phyloP scores from a whole-genome alignment of 768 basidiomycete genomes.

The Mycena epipterygia region DNA sequence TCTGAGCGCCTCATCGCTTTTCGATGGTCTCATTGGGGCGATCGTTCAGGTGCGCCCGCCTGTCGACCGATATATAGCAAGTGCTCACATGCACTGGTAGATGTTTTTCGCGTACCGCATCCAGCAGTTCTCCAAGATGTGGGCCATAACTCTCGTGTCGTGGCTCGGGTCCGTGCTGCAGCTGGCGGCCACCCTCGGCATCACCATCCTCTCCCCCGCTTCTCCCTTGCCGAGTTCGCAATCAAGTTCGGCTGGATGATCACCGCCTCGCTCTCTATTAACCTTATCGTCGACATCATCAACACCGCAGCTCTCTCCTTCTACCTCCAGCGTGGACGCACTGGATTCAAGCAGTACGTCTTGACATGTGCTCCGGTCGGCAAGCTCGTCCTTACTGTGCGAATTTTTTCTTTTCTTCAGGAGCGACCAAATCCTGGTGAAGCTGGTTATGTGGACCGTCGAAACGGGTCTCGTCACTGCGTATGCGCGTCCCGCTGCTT shows the following conservation, averaged over 20 bases:
- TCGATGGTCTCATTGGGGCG: slow-evolving; percentile 1
- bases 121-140: not conserved
- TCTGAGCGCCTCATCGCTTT: not conserved
- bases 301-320: not conserved
- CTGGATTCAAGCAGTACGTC: not conserved
- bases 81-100: too few relatives aligned
- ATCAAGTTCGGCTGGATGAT: not conserved
- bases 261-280: not conserved
- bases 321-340: not conserved
- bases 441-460: not conserved
- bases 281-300: not conserved
- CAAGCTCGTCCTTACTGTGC: too few relatives aligned
- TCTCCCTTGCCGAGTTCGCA: not conserved
- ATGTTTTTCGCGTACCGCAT: slow-evolving; percentile 13
- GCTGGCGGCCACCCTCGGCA: not conserved
- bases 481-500: too few relatives aligned
- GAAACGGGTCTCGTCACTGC: slow-evolving; percentile 3
- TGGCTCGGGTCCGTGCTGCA: not conserved
- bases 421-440: not conserved
- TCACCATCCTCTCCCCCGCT: not conserved
- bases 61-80: too few relatives aligned
- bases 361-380: not conserved
- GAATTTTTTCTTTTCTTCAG: not conserved
- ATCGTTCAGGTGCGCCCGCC: slow-evolving; percentile 13
- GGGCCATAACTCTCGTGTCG: not conserved